Conservation (phyloP, 768 basidiomycete genomes). For the Termitomyces heimii region DNA sequence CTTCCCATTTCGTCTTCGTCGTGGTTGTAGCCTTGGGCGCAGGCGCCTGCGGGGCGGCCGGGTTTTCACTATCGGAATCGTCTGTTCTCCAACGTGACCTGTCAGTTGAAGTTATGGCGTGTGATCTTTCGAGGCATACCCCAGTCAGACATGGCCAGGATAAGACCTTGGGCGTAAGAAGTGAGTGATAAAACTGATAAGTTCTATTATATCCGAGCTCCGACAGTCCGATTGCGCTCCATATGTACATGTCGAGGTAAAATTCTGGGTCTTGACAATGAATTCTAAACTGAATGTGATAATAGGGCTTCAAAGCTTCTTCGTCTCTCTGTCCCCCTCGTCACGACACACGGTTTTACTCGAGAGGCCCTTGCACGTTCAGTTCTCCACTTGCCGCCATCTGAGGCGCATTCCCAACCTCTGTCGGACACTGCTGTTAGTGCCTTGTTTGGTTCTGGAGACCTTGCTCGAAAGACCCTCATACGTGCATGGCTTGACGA, state of each 20-base stretch:
- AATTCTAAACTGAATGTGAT: background rate
- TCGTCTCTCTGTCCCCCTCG: slow-evolving; percentile 56
- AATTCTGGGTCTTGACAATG: background rate
- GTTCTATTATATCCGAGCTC: slow-evolving; percentile 12
- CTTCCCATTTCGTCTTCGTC: slow-evolving; percentile 72
- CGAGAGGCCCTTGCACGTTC: slow-evolving; percentile 62
- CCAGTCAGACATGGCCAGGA: slow-evolving; percentile 34
- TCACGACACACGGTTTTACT: slow-evolving; percentile 68
- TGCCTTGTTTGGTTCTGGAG: slow-evolving; percentile 67
- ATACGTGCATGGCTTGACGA: slow-evolving; percentile 72
- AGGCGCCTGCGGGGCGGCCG: slow-evolving; percentile 17
- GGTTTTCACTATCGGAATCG: slow-evolving; percentile 33
- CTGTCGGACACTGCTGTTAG: slow-evolving; percentile 68
- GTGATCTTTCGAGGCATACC: slow-evolving; percentile 17
- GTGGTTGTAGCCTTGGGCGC: slow-evolving; percentile 20
- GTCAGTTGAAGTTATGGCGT: background rate
- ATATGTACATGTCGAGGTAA: slow-evolving; percentile 16
- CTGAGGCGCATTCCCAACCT: slow-evolving; percentile 44
- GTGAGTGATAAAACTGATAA: slow-evolving; percentile 17
- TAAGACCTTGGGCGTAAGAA: slow-evolving; percentile 9
- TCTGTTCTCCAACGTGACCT: slow-evolving; percentile 10
- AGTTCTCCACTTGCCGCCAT: slow-evolving; percentile 46
- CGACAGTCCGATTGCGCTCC: slow-evolving; percentile 12
- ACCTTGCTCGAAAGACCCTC: slow-evolving; percentile 57
- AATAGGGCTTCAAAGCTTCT: slow-evolving; percentile 37